phyloP scores from a whole-genome alignment of 306 rosid genomes.

The Quercus mongolica region DNA sequence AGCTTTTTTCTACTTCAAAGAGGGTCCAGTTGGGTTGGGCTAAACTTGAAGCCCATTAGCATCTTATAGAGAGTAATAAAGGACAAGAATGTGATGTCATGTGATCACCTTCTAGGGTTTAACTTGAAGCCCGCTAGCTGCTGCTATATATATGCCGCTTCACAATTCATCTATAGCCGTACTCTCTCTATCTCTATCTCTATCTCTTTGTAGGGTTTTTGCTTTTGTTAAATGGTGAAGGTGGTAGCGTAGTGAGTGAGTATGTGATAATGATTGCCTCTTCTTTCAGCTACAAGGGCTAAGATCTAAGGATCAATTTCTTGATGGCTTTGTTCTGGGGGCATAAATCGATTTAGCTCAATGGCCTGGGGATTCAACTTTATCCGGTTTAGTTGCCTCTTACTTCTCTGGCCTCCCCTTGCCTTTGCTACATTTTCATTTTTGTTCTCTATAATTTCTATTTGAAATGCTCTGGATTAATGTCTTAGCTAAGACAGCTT shows the following conservation, averaged over 20 bases:
- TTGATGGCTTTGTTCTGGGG: constrained; percentile 79
- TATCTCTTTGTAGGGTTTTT: neutral
- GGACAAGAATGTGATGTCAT: too few relatives aligned
- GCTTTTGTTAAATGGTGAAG: neutral
- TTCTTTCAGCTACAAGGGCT: constrained; percentile 69
- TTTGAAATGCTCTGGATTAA: neutral
- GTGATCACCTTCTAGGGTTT: too few relatives aligned
- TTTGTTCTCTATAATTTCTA: neutral
- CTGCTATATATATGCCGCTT: too few relatives aligned
- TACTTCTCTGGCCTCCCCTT: constrained; percentile 38
- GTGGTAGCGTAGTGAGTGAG: neutral
- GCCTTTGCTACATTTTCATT: constrained; percentile 6
- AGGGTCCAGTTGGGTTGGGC: too few relatives aligned
- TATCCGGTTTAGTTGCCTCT: constrained; percentile 26
- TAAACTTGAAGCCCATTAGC: too few relatives aligned
- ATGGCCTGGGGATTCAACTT: constrained; percentile 20
- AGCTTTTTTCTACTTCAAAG: too few relatives aligned
- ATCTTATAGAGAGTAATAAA: too few relatives aligned
- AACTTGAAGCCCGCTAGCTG: too few relatives aligned
- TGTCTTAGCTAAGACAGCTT: too few relatives aligned
- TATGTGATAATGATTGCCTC: constrained; percentile 37
- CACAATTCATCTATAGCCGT: neutral
- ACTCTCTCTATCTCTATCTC: neutral
- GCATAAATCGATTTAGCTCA: constrained; percentile 34
- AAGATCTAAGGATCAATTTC: constrained; percentile 66